phyloP scores from a whole-genome alignment of 2,329 filamentous ascomycete species.

The Penicillium olsonii region DNA sequence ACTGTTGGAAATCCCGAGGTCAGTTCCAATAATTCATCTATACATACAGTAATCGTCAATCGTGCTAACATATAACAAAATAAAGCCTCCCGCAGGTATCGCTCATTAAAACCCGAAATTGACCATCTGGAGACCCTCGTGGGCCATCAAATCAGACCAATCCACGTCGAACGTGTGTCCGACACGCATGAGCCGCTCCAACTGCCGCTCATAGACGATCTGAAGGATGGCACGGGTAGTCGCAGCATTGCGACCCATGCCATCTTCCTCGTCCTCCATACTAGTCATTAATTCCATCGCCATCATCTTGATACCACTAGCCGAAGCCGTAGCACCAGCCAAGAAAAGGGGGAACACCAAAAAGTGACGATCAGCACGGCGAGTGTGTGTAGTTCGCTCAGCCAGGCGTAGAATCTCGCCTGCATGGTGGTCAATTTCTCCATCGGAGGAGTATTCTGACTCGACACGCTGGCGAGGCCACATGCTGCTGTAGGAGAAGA shows the following conservation, averaged over 20 bases:
- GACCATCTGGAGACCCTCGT: conserved; percentile 50
- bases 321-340: conserved; percentile 48
- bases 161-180: conserved; percentile 49
- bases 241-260: conserved; percentile 50
- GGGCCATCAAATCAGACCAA: conserved; percentile 52
- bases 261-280: conserved; percentile 47
- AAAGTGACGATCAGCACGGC: conserved; percentile 47
- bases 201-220: conserved; percentile 52
- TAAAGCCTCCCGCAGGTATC: background rate
- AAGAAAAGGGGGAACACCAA: conserved; percentile 58
- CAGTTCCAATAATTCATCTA: conserved; percentile 14
- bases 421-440: conserved; percentile 49
- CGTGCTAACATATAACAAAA: conserved; percentile 16
- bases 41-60: conserved; percentile 21
- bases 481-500: conserved; percentile 58
- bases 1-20: background rate
- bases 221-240: conserved; percentile 49
- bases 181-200: conserved; percentile 40
- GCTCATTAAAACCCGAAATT: conserved; percentile 51
- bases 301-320: conserved; percentile 46
- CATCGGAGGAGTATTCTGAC: conserved; percentile 37
- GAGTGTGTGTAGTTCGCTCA: conserved; percentile 40
- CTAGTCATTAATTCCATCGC: conserved; percentile 52
- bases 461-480: conserved; percentile 51
- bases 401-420: conserved; percentile 49